phyloP scores from a whole-genome alignment of 1,284 basidiomycete genomes.

The Serendipita sp. region DNA sequence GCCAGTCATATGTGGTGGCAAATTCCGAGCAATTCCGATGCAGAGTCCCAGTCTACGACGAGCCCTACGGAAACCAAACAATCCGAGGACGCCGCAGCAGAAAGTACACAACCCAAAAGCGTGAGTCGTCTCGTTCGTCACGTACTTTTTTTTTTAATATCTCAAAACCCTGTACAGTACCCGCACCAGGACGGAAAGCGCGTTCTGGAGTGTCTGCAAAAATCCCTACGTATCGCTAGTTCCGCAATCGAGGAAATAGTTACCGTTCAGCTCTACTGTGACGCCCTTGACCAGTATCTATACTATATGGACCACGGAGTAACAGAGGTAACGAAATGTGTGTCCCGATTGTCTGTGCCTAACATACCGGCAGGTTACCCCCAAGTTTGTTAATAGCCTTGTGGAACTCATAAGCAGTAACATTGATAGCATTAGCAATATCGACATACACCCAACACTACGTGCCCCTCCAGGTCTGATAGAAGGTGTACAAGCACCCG shows the following conservation, averaged over 20 bases:
- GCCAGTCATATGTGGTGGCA: conserved; percentile 98
- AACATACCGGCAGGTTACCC: conserved; percentile 47
- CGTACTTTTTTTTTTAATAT: neutral
- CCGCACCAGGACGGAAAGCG: conserved; percentile 89
- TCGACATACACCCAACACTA: conserved; percentile 72
- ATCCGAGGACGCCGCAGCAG: conserved; percentile 33
- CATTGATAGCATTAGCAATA: conserved; percentile 74
- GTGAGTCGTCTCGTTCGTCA: conserved; percentile 27
- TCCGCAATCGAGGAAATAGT: conserved; percentile 90
- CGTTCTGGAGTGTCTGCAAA: conserved; percentile 88
- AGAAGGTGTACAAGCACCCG: conserved; percentile 80
- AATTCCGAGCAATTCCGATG: conserved; percentile 21
- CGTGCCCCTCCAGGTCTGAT: conserved; percentile 68
- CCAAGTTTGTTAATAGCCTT: conserved; percentile 87
- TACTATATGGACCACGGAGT: conserved; percentile 89
- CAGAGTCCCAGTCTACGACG: conserved; percentile 24
- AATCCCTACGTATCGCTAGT: conserved; percentile 83
- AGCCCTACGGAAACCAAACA: conserved; percentile 26
- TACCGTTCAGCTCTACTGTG: conserved; percentile 84
- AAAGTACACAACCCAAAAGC: conserved; percentile 37
- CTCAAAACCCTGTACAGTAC: conserved; percentile 32
- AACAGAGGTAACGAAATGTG: conserved; percentile 50
- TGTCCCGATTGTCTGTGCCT: conserved; percentile 8
- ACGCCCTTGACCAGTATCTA: conserved; percentile 84
- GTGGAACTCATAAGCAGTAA: conserved; percentile 85